Evolutionary conservation across 1,284 basidiomycete genomes (phyloP).

Genomic region (Pseudozyma pruni): DNA sequence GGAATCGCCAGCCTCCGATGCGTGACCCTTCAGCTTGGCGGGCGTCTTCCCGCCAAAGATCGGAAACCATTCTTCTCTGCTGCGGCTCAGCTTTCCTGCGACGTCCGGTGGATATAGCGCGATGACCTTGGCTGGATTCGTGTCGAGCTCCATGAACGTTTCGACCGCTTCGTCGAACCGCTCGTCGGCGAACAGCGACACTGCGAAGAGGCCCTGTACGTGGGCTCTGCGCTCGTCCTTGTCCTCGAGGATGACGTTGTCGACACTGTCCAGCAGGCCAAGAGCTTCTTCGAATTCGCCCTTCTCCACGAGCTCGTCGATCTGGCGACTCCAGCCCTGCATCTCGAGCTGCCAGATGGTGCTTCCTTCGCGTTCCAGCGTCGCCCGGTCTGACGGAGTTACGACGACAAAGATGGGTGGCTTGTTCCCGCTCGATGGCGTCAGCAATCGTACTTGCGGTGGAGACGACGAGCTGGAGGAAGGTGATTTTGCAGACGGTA

Average conservation of each 20-base stretch:
- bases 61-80: conserved; percentile 79
- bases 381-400: conserved; percentile 31
- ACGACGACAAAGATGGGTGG: conserved; percentile 50
- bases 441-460: conserved; percentile 45
- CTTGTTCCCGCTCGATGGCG: conserved; percentile 42
- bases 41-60: conserved; percentile 81
- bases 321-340: conserved; percentile 80
- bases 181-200: conserved; percentile 78
- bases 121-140: conserved; percentile 92
- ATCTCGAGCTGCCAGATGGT: conserved; percentile 81
- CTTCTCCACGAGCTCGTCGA: conserved; percentile 82
- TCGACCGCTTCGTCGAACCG: conserved; percentile 83
- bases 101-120: conserved; percentile 85
- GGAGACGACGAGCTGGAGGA: conserved; percentile 12
- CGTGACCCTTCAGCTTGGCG: conserved; percentile 9
- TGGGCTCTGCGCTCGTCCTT: conserved; percentile 66
- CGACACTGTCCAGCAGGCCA: conserved; percentile 79
- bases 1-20: conserved; percentile 16
- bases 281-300: conserved; percentile 84
- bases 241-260: conserved; percentile 75
- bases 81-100: conserved; percentile 80
- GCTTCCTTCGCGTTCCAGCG: conserved; percentile 53
- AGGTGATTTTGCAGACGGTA: not conserved
- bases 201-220: conserved; percentile 74
- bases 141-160: conserved; percentile 84